Evolutionary conservation across 2,329 filamentous ascomycete species (phyloP), one percentile per base, ranked within the genome.

Genomic region (Arachnomyces sp.): DNA sequence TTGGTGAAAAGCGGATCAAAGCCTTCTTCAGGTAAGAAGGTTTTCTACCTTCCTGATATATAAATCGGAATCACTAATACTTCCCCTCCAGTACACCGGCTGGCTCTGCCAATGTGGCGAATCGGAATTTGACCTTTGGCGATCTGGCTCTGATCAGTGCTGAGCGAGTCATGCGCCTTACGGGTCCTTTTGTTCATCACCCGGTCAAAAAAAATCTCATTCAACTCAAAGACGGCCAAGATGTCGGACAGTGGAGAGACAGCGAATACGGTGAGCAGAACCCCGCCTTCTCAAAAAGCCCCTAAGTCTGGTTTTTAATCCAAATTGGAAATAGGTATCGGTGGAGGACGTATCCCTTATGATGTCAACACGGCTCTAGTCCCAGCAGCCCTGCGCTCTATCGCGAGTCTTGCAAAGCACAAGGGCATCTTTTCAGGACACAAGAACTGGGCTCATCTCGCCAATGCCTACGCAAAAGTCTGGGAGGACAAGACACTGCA

Each of bases 181-280:
- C 77, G 0, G 66, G 67, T 1, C 62, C 74, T 0, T 83, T 82
- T 48, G 71, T 72, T 7, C 46, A 58, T 1, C 68, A 70, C 2
- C 76, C 76, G 43, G 66, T 55, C 0, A 61, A 65, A 4, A 62
- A 67, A 0, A 82, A 82, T 25, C 60, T 83, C 2, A 72, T 82
- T 9, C 74, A 71, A 42, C 63, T 83, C 0, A 77, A 76, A 43
- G 52, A 71, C 0, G 68, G 62, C 5, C 58, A 80, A 44, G 46
- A 68, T 1, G 75, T 80, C 0, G 80, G 79, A 0, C 62, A 83
- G 52, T 83, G 78, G 79, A 68, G 79, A 35, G 79, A 83, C 46
- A 78, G 73, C 12, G 68, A 62, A 1, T 73, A 73, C 36, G 78
- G 80, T 11, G 54, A 16, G 14, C 33, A n/a, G n/a, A 17, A 6